Base-by-base conservation (phyloP, 2,329 filamentous ascomycete species). In the Ceratocystis smalleyi region DNA sequence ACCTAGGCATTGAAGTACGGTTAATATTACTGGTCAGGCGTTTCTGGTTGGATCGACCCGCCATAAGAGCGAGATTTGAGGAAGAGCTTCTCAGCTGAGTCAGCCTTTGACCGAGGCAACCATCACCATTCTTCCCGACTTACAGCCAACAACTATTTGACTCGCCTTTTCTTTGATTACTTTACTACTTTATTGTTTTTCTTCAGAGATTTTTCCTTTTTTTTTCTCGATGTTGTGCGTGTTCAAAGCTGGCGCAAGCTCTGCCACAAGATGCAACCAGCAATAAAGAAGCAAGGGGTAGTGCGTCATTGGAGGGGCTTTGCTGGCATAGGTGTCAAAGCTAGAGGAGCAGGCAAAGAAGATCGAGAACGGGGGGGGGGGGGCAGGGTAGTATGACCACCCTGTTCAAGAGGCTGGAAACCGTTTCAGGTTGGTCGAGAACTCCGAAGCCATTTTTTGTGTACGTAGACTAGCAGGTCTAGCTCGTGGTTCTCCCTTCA, bases 351-450 rank as follows among this genome's bases (percentile, higher is more conserved):
- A 47, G 45, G 17, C 19, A 47, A n/a, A 22, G 17, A 47, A 30
- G 49, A 54, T 7, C 19, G 15, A 22, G 49, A 54, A 30, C 6
- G 12, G 7, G 51, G 10, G 22, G 15, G 27, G 24, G 24, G 12
- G 22, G 22, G 8, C 45, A 49, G 10, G 51, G 17, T 32, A 6
- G 51, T 27, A 30, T 24, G 17, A 32, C 17, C 10, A 5, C 51
- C 51, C 22, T 55, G 51, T 12, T n/a, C 22, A 55, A 55, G 51
- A 17, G 24, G 51, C 51, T 55, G 51, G 51, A 24, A 12, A 24
- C 19, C 51, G 51, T 55, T 55, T 55, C 51, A 55, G 51, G 51
- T 55, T 55, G 51, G 51, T 55, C 51, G 51, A 55, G 12, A 55
- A 32, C 22, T 55, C 51, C 24, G 51, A 55, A 55, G 51, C 51